Evolutionary conservation across 768 basidiomycete genomes (phyloP).

Genomic region (Multifurca ochricompacta): DNA sequence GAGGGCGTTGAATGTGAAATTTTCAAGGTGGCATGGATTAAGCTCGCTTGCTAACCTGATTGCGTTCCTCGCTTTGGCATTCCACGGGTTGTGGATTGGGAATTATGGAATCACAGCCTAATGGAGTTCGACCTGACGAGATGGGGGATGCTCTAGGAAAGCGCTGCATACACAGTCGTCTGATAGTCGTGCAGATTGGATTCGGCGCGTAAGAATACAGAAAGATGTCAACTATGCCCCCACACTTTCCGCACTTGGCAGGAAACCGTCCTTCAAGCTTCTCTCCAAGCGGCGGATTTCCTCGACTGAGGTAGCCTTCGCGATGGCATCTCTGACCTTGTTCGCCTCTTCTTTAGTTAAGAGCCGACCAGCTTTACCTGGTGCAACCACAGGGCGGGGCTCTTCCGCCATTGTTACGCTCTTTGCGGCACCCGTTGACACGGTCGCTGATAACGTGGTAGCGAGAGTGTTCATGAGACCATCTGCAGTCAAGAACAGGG

Average conservation of each 20-base stretch:
- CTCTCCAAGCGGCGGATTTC: constrained; percentile 80
- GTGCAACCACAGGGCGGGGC: constrained; percentile 49
- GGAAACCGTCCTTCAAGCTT: constrained; percentile 74
- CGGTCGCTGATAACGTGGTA: constrained; percentile 64
- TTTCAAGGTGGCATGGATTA: constrained; percentile 60
- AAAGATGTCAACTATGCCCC: constrained; percentile 48
- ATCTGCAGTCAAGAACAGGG: constrained; percentile 76
- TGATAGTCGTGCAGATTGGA: neutral
- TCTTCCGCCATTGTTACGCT: constrained; percentile 63
- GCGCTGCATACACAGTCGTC: constrained; percentile 1
- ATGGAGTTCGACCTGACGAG: neutral
- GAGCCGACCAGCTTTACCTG: constrained; percentile 71
- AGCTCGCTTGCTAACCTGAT: constrained; percentile 59
- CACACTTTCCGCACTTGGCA: constrained; percentile 70
- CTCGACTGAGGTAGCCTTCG: constrained; percentile 84
- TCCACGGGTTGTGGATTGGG: constrained; percentile 70
- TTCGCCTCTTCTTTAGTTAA: constrained; percentile 91
- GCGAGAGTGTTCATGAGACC: constrained; percentile 73
- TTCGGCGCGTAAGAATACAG: constrained; percentile 4
- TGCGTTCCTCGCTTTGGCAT: constrained; percentile 49
- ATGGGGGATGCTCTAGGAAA: neutral
- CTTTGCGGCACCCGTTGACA: constrained; percentile 62
- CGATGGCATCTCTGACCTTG: constrained; percentile 79
- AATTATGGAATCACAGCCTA: constrained; percentile 38
- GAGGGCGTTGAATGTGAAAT: constrained; percentile 60